Evolutionary conservation across 208 protist species (phyloP), one percentile per base, ranked within the genome.

Genomic region (Leishmania lainsoni): DNA sequence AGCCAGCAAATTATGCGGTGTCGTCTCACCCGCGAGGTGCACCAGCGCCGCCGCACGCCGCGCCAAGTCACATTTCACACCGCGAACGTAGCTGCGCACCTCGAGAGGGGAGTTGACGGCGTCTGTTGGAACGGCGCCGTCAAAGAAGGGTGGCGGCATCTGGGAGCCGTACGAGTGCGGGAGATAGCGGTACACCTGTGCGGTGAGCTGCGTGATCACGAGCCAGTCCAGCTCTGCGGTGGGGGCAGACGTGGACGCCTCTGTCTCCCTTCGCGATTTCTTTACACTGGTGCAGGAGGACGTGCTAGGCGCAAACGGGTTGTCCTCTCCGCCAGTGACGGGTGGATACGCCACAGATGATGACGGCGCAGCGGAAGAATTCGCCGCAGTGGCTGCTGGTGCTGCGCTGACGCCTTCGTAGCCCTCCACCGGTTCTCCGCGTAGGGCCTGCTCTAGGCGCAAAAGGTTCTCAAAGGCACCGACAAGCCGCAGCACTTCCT

Each of bases 381-480:
- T 51, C 63, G 45, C 59, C 29, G 26, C 48, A 48, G 39, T n/a
- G 10, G 29, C 52, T 26, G 29, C 58, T n/a, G 54, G 35, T 9
- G 32, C 42, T 17, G 45, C 42, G n/a, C 51, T 65, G 39, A 78
- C 72, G 2, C 58, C 58, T 26, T 59, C 72, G 52, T 83, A 74
- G 73, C 75, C 81, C 66, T 81, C 82, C 12, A 84, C 73, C 69
- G 32, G 20, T 48, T 74, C 82, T 10, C 66, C 71, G 1, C 66
- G 56, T 0, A 85, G 61, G 29, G 76, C 86, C 75, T 84, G 85
- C 70, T 97, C 86, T 52, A 97, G 86, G 0, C 94, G 91, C 45
- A 97, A 81, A 29, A 97, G 54, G 73, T 92, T 92, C 86, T 97
- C 92, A 91, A 95, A 96, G 71, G 92, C 94, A 48, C 94, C 94